Base-by-base conservation (phyloP, 1,284 basidiomycete species). In the Fomitopsis palustris region DNA sequence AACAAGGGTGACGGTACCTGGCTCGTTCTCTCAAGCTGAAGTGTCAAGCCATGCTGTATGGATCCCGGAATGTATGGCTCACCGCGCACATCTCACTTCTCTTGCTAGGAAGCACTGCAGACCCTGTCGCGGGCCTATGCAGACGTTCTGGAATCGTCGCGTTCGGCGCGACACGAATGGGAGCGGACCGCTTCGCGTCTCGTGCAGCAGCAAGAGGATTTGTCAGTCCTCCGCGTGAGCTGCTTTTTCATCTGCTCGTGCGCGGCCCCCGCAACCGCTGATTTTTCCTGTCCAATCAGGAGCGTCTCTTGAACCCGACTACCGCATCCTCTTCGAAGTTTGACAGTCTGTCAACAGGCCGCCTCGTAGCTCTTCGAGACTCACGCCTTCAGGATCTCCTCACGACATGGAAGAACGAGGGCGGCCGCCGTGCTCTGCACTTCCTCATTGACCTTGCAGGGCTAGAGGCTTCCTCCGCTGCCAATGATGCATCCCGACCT, bases 311-410 rank as follows among this genome's bases (percentile, higher is more conserved):
- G 10, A 60, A 64, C 57, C 65, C 65, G 31, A 57, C 56, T 27
- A 49, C 61, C 21, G 41, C 59, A 7, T 41, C 64, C 6, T 66
- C 65, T 12, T 65, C 66, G 19, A 75, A 72, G 65, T 77, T 75
- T 56, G 65, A 64, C 10, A 43, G 64, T 0, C 54, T 76, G 23
- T 62, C 77, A 5, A 77, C 76, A 2, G 69, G 71, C 27, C 70
- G 72, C 41, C 67, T 81, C 3, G 53, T 74, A 47, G 67, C 73
- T 3, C 63, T 78, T 19, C 69, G 70, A 17, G 65, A 74, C 17
- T 73, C 76, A 1, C 74, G 72, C 55, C 62, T 69, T 4, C 61
- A 71, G 21, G 71, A 75, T 49, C 68, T 80, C 4, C 64, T 70
- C 23, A 58, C 53, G 12, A 43, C 17, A 16, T 80, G 77, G 77